Evolutionary conservation across 305 asterid genomes (phyloP).

Genomic region (Petunia hybrid): DNA sequence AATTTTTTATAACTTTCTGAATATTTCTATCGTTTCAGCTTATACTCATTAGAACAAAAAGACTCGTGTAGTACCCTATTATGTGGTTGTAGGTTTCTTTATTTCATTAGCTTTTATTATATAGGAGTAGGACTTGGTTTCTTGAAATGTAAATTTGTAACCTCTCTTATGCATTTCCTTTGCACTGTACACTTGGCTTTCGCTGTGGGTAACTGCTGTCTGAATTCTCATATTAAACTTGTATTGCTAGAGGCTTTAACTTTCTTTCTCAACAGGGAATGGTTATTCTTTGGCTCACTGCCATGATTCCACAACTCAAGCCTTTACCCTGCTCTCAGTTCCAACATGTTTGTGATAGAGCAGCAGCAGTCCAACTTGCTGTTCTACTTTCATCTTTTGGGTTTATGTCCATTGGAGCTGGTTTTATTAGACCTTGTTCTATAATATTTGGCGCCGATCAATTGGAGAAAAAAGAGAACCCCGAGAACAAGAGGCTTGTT

Average conservation of each 20-base stretch:
- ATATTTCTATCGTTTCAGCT: neutral
- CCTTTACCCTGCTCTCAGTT: slow-evolving; percentile 58
- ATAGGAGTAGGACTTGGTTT: too few relatives aligned
- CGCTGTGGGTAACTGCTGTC: neutral
- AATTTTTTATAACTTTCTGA: neutral
- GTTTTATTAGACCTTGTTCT: slow-evolving; percentile 62
- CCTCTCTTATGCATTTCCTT: neutral
- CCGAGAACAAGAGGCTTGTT: slow-evolving; percentile 36
- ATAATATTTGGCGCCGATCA: slow-evolving; percentile 76
- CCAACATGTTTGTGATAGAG: slow-evolving; percentile 41
- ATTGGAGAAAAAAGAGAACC: slow-evolving; percentile 46
- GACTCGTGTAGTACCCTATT: neutral
- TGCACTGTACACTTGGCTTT: neutral
- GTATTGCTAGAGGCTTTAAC: neutral
- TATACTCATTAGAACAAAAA: too few relatives aligned
- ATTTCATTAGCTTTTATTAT: too few relatives aligned
- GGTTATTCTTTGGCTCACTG: slow-evolving; percentile 65
- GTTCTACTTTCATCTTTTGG: slow-evolving; percentile 52
- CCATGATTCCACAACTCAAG: slow-evolving; percentile 58
- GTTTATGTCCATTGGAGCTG: slow-evolving; percentile 70
- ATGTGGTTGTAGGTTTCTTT: neutral
- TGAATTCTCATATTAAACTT: neutral
- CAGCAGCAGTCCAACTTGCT: slow-evolving; percentile 48
- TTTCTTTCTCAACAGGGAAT: slow-evolving; percentile 52
- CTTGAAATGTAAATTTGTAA: too few relatives aligned